Evolutionary conservation across 176 grass and related monocot genomes (phyloP), one percentile per base, ranked within the genome.

Genomic region (Puya raimondii): DNA sequence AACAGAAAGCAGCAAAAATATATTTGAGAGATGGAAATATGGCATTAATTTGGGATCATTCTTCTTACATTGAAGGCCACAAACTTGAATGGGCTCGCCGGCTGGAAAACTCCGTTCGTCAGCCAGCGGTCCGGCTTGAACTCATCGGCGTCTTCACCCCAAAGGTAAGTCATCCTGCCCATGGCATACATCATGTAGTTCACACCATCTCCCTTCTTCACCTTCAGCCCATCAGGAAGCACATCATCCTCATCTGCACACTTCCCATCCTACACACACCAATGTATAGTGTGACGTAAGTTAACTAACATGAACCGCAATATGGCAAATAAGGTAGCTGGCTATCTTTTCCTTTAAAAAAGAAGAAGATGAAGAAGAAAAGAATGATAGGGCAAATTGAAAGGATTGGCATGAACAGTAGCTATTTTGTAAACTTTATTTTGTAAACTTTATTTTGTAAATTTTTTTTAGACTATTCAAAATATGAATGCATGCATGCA

Each of bases 101-200:
- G 75, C 64, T 76, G 70, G 69, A 84, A 91, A 16, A 70, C 48
- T 79, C 84, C 88, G 48, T 91, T 72, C 21, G 27, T 42, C 63
- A 91, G 68, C 88, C 88, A 91, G 70, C 84, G 70, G 75, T 91
- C 78, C 47, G 84, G 84, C 47, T 66, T 74, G 64, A 87, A 91
- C 26, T 81, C 59, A n/a, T 79, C 72, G 1, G 81, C 84, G 33
- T 91, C 84, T 16, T 91, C 65, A 14, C 88, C 88, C 84, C 81
- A 91, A 49, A 91, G 57, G 74, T 78, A 87, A 50, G 53, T 73
- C 88, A 91, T 87, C 50, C 88, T 81, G 20, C 88, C 88, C 84
- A 87, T 91, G 9, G 81, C 78, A 27, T 87, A 91, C 66, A 75
- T 80, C 71, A 82, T 70, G 51, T 87, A 91, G 64, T 51, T 72